phyloP scores from a whole-genome alignment of 352 stramenopile species.

The Thalassiosira pacifica region DNA sequence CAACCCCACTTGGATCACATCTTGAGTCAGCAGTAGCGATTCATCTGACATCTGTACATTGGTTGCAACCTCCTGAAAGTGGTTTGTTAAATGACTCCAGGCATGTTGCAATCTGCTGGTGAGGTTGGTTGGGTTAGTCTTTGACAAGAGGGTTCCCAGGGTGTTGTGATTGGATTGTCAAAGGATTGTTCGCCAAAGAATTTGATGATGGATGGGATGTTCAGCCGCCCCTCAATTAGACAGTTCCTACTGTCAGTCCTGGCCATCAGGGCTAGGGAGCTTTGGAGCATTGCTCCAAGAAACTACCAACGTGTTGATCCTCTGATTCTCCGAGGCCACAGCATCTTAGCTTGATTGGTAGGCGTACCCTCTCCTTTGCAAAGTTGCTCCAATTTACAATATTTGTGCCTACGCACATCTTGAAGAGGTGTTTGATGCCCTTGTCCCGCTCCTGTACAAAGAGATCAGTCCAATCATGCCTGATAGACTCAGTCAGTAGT shows the following conservation, averaged over 20 bases:
- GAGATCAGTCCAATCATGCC: too few relatives aligned
- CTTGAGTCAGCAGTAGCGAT: background rate
- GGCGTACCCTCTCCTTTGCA: background rate
- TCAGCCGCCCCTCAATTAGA: background rate
- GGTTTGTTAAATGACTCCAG: background rate
- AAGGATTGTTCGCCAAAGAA: background rate
- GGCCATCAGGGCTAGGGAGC: background rate
- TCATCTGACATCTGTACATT: background rate
- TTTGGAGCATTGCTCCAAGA: background rate
- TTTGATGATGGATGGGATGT: background rate
- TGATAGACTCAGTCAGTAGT: background rate
- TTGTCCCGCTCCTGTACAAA: too few relatives aligned
- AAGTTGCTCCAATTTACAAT: background rate
- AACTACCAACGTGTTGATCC: background rate
- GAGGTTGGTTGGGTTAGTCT: background rate
- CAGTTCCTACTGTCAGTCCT: background rate
- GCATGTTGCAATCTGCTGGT: background rate
- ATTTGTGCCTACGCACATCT: background rate
- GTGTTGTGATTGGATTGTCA: background rate
- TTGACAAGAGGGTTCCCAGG: too few relatives aligned
- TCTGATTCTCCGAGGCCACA: background rate
- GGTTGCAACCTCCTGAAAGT: background rate
- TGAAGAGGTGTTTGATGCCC: background rate
- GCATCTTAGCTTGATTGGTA: background rate
- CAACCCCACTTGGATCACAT: background rate